Percentiles rank a stretch among this genome's conserved stretches.
These are phyloP conservation scores for Imleria badia DNA, from an alignment of 768 basidiomycete genomes.

Conservation along the genomic window DNA sequence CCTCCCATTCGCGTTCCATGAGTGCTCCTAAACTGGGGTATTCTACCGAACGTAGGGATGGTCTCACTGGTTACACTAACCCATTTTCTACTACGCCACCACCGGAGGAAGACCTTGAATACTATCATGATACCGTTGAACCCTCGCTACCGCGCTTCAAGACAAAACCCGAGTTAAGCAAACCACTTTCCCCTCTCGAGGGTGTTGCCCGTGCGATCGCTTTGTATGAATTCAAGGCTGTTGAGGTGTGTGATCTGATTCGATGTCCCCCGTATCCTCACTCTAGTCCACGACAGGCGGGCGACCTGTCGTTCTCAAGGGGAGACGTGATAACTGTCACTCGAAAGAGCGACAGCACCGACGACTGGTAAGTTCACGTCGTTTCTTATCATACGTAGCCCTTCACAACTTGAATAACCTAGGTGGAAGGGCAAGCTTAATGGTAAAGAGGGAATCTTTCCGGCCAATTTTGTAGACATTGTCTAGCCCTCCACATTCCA, in stretches of 20 bases:
- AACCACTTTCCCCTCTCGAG: slow-evolving; percentile 51
- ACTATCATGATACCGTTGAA: slow-evolving; percentile 6
- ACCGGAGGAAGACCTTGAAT: slow-evolving; percentile 19
- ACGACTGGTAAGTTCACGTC: slow-evolving; percentile 61
- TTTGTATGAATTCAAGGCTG: slow-evolving; percentile 68
- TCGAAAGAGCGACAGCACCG: slow-evolving; percentile 65
- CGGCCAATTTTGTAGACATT: slow-evolving; percentile 83
- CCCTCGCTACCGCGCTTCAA: slow-evolving; percentile 36
- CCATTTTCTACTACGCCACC: slow-evolving; percentile 30
- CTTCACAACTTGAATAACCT: background rate
- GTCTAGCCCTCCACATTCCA: slow-evolving; percentile 25
- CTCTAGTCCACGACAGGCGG: slow-evolving; percentile 43
- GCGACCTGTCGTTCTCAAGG: slow-evolving; percentile 73
- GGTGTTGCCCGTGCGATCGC: slow-evolving; percentile 75
- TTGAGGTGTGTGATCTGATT: slow-evolving; percentile 49
- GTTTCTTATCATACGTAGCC: background rate
- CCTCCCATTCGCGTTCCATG: slow-evolving; percentile 35
- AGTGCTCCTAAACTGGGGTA: slow-evolving; percentile 29
- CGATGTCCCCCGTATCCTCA: background rate
- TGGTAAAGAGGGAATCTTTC: slow-evolving; percentile 66
- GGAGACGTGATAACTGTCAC: slow-evolving; percentile 73
- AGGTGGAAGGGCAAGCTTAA: slow-evolving; percentile 81
- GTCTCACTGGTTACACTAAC: slow-evolving; percentile 16
- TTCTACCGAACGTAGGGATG: slow-evolving; percentile 6
- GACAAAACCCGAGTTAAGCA: slow-evolving; percentile 49